Evolutionary conservation across 2,329 filamentous ascomycete species (phyloP).

Genomic region (Tolypocladium tropicale): DNA sequence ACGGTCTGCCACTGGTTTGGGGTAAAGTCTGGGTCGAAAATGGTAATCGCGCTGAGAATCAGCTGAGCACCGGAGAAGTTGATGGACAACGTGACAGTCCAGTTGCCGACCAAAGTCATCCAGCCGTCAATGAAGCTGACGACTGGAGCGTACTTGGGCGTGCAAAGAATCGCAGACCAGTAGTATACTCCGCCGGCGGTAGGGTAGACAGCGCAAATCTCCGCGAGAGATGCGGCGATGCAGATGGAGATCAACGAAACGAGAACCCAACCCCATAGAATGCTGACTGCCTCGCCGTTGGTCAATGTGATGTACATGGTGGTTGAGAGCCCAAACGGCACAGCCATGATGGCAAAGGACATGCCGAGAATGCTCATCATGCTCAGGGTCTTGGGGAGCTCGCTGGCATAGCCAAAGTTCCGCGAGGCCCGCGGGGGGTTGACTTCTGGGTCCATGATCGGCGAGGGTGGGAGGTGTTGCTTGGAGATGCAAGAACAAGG

Average conservation of each 20-base stretch:
- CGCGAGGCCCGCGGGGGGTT: not conserved
- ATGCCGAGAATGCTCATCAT: constrained; percentile 37
- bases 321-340: constrained; percentile 38
- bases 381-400: constrained; percentile 39
- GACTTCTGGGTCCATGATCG: not conserved
- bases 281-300: constrained; percentile 62
- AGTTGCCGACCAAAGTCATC: constrained; percentile 65
- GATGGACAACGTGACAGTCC: constrained; percentile 58
- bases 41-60: constrained; percentile 55
- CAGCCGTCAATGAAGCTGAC: constrained; percentile 65
- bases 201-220: constrained; percentile 58
- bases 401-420: constrained; percentile 35
- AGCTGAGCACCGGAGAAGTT: constrained; percentile 61
- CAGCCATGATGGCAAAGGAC: constrained; percentile 41
- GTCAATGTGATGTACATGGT: constrained; percentile 45
- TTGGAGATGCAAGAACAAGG: not conserved
- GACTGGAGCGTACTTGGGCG: constrained; percentile 48
- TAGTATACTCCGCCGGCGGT: constrained; percentile 58
- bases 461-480: not conserved
- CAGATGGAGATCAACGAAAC: constrained; percentile 62
- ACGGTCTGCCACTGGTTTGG: constrained; percentile 62
- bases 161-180: constrained; percentile 60
- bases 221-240: constrained; percentile 59
- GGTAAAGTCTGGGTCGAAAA: constrained; percentile 51
- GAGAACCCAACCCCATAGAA: constrained; percentile 60